These are phyloP conservation scores for Meyerozyma athensensis DNA, from an alignment of 1,139 yeast genomes.

Conservation along the genomic window DNA sequence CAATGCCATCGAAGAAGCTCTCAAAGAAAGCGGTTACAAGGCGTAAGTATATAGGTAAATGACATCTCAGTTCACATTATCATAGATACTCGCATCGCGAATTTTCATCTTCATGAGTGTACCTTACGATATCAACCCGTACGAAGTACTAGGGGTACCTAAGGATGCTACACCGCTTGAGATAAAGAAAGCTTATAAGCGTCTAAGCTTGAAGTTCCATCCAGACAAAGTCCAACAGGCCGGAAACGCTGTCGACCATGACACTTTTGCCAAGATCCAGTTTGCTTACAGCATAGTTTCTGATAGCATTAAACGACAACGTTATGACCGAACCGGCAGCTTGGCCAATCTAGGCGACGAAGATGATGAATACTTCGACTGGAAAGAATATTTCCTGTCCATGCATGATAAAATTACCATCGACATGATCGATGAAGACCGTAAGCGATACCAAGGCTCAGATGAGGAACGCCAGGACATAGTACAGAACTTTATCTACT, in stretches of 20 bases:
- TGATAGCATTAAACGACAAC: slow-evolving; percentile 50
- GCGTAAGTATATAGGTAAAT: background rate
- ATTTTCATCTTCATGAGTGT: slow-evolving; percentile 21
- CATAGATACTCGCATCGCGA: background rate
- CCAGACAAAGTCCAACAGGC: slow-evolving; percentile 66
- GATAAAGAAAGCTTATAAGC: slow-evolving; percentile 69
- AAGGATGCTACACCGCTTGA: slow-evolving; percentile 43
- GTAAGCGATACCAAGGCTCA: slow-evolving; percentile 56
- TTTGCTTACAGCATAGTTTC: slow-evolving; percentile 69
- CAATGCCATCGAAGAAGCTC: slow-evolving; percentile 29
- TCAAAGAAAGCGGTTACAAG: slow-evolving; percentile 3
- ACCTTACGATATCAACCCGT: slow-evolving; percentile 63
- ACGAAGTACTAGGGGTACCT: slow-evolving; percentile 48
- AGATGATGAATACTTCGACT: slow-evolving; percentile 43
- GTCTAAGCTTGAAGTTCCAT: slow-evolving; percentile 63
- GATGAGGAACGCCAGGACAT: slow-evolving; percentile 68
- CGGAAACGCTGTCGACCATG: slow-evolving; percentile 27
- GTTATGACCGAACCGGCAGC: slow-evolving; percentile 68
- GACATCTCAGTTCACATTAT: background rate
- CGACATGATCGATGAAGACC: slow-evolving; percentile 73
- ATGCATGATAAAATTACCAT: slow-evolving; percentile 60
- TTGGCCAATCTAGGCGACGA: slow-evolving; percentile 39
- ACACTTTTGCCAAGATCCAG: slow-evolving; percentile 64
- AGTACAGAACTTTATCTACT: slow-evolving; percentile 49
- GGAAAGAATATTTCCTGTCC: slow-evolving; percentile 63